Conservation (phyloP, 1,139 yeast species). For the Pichia sp. region DNA sequence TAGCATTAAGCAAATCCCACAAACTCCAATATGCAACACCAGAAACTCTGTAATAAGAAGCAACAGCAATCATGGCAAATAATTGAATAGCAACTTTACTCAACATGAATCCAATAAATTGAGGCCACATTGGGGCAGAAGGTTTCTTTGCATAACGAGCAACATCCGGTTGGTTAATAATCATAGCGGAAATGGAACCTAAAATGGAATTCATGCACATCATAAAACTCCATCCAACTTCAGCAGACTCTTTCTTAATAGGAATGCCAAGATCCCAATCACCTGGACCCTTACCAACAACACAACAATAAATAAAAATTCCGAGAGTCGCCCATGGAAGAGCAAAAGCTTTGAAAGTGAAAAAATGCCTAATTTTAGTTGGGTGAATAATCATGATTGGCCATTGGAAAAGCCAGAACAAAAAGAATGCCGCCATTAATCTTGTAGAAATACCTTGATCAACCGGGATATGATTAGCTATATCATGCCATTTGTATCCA, state of each 20-base stretch:
- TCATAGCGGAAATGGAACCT: conserved; percentile 34
- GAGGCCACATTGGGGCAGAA: conserved; percentile 27
- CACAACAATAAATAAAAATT: conserved; percentile 27
- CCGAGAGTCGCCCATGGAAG: conserved; percentile 39
- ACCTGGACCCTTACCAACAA: conserved; percentile 34
- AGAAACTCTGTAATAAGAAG: conserved; percentile 22
- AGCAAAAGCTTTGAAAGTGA: conserved; percentile 33
- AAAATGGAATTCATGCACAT: conserved; percentile 38
- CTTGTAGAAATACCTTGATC: conserved; percentile 34
- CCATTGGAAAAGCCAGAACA: conserved; percentile 35
- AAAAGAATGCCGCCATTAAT: conserved; percentile 35
- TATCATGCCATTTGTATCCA: conserved; percentile 17
- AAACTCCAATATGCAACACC: conserved; percentile 27
- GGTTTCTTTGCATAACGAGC: conserved; percentile 32
- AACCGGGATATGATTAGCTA: conserved; percentile 24
- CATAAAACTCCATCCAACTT: conserved; percentile 34
- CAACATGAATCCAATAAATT: conserved; percentile 21
- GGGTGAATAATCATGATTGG: conserved; percentile 29
- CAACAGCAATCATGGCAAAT: conserved; percentile 24
- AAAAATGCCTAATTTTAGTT: conserved; percentile 31
- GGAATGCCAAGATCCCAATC: conserved; percentile 28
- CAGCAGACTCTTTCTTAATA: conserved; percentile 29
- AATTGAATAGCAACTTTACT: conserved; percentile 23
- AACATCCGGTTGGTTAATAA: conserved; percentile 32
- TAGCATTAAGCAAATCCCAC: conserved; percentile 23